Evolutionary conservation across 371 early-diverging fungal species (phyloP).

Genomic region (Pancytospora philotis): DNA sequence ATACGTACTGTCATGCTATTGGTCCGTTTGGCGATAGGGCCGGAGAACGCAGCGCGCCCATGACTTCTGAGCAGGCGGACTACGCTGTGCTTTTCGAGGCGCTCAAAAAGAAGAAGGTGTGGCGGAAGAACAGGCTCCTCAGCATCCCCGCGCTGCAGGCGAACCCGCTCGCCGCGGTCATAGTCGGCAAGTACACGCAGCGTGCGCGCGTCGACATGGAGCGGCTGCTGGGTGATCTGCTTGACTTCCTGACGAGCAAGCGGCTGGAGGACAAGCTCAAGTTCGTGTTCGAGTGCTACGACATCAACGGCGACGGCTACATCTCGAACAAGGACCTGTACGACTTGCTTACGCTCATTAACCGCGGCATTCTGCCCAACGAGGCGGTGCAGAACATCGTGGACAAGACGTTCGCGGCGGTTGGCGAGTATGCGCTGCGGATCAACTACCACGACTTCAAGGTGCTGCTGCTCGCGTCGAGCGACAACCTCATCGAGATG

Average conservation of each 20-base stretch:
- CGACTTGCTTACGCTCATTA: slow-evolving; percentile 10
- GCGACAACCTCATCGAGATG: background rate
- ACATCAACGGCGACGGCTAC: slow-evolving; percentile 5
- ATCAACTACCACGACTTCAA: background rate
- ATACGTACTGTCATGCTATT: too few species aligned
- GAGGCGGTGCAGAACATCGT: slow-evolving; percentile 91
- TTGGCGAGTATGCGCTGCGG: background rate
- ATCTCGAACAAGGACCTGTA: slow-evolving; percentile 19
- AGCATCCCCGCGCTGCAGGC: background rate
- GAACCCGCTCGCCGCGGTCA: slow-evolving; percentile 8
- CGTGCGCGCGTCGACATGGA: background rate
- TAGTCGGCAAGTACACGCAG: slow-evolving; percentile 12
- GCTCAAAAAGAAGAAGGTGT: background rate
- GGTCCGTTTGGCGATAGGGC: too few species aligned
- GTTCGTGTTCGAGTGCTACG: slow-evolving; percentile 16
- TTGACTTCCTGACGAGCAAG: slow-evolving; percentile 3
- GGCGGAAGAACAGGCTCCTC: background rate
- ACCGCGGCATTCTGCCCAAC: slow-evolving; percentile 76
- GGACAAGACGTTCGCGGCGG: slow-evolving; percentile 69
- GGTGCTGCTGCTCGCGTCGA: background rate
- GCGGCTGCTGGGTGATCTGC: slow-evolving; percentile 3
- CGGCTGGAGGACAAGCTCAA: slow-evolving; percentile 11
- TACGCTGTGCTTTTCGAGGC: background rate
- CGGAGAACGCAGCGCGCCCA: too few species aligned
- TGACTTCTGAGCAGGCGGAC: too few species aligned